These are phyloP conservation scores for Mortierella sp. DNA, from an alignment of 371 early-diverging fungal species.

Conservation along the genomic window DNA sequence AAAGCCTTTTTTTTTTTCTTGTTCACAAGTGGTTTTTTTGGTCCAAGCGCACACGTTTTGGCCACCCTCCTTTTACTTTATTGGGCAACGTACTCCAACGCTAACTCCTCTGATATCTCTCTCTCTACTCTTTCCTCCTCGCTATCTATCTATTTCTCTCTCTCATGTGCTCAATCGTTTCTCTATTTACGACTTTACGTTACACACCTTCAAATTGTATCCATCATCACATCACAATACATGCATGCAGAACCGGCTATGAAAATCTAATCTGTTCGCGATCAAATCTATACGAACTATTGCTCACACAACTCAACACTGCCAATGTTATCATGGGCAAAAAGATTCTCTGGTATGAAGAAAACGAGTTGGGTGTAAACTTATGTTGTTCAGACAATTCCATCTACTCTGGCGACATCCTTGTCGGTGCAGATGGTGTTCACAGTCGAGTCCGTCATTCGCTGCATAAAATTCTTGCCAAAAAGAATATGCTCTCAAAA, in stretches of 20 bases:
- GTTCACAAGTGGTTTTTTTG: not conserved
- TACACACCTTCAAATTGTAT: not conserved
- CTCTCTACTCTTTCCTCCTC: too few relatives aligned
- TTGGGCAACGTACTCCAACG: not conserved
- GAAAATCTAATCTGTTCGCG: conserved; percentile 18
- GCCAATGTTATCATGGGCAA: conserved; percentile 16
- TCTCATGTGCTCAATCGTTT: not conserved
- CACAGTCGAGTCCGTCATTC: conserved; percentile 21
- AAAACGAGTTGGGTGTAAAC: conserved; percentile 25
- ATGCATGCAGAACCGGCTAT: conserved; percentile 15
- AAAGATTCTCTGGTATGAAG: conserved; percentile 25
- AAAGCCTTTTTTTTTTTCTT: not conserved
- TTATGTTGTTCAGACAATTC: conserved; percentile 28
- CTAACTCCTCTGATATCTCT: not conserved
- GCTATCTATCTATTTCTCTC: not conserved
- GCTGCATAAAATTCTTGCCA: conserved; percentile 4
- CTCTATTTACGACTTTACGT: not conserved
- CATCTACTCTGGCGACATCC: conserved; percentile 29
- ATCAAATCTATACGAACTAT: conserved; percentile 15
- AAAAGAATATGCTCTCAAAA: conserved; percentile 8
- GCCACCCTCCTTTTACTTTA: not conserved
- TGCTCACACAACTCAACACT: conserved; percentile 11
- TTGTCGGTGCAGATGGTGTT: conserved; percentile 37
- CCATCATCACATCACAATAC: not conserved
- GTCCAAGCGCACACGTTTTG: not conserved